A percentile compares a stretch with the other conserved stretches of the same genome.
These are phyloP conservation scores for Diaporthe eres DNA, from an alignment of 2,329 filamentous ascomycete species.

Conservation along the genomic window DNA sequence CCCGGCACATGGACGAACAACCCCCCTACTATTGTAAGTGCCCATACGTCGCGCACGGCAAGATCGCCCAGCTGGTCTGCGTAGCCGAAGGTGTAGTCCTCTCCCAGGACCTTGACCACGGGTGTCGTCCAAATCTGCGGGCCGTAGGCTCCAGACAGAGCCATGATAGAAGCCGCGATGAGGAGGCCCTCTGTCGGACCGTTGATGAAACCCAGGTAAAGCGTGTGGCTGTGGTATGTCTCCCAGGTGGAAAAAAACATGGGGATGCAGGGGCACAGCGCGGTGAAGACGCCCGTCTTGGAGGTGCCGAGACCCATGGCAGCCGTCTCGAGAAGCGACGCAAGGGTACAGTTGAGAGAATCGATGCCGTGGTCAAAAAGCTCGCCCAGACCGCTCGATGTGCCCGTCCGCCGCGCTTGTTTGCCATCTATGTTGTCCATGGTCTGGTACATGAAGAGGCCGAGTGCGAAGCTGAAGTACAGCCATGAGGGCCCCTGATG, in stretches of 20 bases:
- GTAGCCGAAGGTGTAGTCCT: slow-evolving; percentile 65
- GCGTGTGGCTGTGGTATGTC: slow-evolving; percentile 97
- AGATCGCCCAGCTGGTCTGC: slow-evolving; percentile 75
- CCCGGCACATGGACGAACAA: slow-evolving; percentile 87
- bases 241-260: slow-evolving; percentile 99
- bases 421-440: slow-evolving; percentile 99
- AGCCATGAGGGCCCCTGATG: slow-evolving; percentile 86
- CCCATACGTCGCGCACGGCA: slow-evolving; percentile 91
- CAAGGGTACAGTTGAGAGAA: slow-evolving; percentile 96
- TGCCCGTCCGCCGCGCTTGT: slow-evolving; percentile 93
- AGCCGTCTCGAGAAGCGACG: slow-evolving; percentile 89
- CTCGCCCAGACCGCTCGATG: slow-evolving; percentile 94
- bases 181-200: slow-evolving; percentile 96
- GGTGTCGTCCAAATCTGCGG: slow-evolving; percentile 88
- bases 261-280: slow-evolving; percentile 89
- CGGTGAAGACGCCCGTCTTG: slow-evolving; percentile 89
- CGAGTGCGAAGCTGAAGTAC: slow-evolving; percentile 95
- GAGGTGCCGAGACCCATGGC: slow-evolving; percentile 93
- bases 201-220: slow-evolving; percentile 97
- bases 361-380: slow-evolving; percentile 99
- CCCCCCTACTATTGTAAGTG: slow-evolving; percentile 76
- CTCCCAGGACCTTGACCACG: slow-evolving; percentile 78
- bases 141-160: slow-evolving; percentile 87
- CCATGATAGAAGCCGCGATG: slow-evolving; percentile 89
- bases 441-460: slow-evolving; percentile 98